Evolutionary conservation across 108 stramenopile genomes (phyloP).

Genomic region (Cyclotella distinguenda): DNA sequence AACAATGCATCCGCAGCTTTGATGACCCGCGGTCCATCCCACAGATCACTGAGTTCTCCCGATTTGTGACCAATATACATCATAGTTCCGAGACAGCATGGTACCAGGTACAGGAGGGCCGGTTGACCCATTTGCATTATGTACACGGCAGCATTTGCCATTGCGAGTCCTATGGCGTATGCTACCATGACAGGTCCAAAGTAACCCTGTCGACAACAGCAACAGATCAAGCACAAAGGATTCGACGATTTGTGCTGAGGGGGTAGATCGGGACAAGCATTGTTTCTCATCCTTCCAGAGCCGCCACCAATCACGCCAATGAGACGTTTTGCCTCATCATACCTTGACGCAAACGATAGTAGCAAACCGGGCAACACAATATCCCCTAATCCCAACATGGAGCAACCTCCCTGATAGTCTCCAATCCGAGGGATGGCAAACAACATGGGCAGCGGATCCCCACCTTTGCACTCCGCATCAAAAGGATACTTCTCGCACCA

Average conservation of each 20-base stretch:
- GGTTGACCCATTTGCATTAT: conserved; percentile 82
- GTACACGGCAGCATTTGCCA: conserved; percentile 80
- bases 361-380: conserved; percentile 88
- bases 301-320: conserved; percentile 45
- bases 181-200: conserved; percentile 62
- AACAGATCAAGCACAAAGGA: conserved; percentile 25
- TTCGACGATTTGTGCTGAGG: conserved; percentile 18
- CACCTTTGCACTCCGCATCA: conserved; percentile 52
- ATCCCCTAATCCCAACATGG: conserved; percentile 88
- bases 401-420: conserved; percentile 74
- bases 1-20: conserved; percentile 50
- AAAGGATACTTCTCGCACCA: conserved; percentile 78
- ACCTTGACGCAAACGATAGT: conserved; percentile 62
- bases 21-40: conserved; percentile 62
- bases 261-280: conserved; percentile 25
- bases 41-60: conserved; percentile 59
- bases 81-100: conserved; percentile 72
- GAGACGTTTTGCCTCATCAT: conserved; percentile 63
- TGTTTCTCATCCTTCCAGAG: conserved; percentile 34
- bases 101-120: conserved; percentile 83
- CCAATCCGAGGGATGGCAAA: conserved; percentile 74
- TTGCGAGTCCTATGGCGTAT: conserved; percentile 75
- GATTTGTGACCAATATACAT: conserved; percentile 47
- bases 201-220: conserved; percentile 51
- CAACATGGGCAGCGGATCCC: conserved; percentile 80